These are phyloP conservation scores for Podospora pseudopauciseta DNA, from an alignment of 495 filamentous ascomycete genomes.

Conservation along the genomic window DNA sequence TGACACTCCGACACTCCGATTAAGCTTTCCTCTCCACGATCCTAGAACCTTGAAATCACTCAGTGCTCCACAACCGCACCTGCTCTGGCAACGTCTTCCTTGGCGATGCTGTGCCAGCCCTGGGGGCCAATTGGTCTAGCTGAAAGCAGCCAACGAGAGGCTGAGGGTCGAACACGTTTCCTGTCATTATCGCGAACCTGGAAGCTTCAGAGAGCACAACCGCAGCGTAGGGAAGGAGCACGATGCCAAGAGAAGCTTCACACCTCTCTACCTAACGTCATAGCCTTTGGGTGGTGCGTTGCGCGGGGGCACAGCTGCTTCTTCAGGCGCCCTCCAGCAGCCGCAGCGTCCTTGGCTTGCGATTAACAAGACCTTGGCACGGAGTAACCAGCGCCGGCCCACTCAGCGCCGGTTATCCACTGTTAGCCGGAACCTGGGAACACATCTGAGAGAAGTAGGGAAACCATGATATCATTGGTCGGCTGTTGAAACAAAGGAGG, in stretches of 20 bases:
- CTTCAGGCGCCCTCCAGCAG: neutral
- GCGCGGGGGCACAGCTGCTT: neutral
- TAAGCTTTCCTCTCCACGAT: neutral
- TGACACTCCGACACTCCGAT: neutral
- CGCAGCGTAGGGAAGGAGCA: neutral
- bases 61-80: neutral
- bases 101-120: neutral
- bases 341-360: slow-evolving; percentile 5
- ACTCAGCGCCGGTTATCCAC: neutral
- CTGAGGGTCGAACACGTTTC: slow-evolving; percentile 6
- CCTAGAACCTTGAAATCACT: neutral
- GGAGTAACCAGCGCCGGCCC: neutral
- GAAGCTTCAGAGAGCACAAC: neutral
- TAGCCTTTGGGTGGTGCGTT: slow-evolving; percentile 1
- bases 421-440: slow-evolving; percentile 1
- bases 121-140: neutral
- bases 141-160: neutral
- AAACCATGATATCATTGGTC: neutral
- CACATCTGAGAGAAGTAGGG: neutral
- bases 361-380: slow-evolving; percentile 8
- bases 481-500: neutral
- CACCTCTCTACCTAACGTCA: neutral
- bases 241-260: slow-evolving; percentile 3
- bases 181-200: neutral
- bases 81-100: neutral